A percentile compares a stretch with the other conserved stretches of the same genome.
phyloP scores from a whole-genome alignment of 352 stramenopile species.

The Phytophthora vignae region DNA sequence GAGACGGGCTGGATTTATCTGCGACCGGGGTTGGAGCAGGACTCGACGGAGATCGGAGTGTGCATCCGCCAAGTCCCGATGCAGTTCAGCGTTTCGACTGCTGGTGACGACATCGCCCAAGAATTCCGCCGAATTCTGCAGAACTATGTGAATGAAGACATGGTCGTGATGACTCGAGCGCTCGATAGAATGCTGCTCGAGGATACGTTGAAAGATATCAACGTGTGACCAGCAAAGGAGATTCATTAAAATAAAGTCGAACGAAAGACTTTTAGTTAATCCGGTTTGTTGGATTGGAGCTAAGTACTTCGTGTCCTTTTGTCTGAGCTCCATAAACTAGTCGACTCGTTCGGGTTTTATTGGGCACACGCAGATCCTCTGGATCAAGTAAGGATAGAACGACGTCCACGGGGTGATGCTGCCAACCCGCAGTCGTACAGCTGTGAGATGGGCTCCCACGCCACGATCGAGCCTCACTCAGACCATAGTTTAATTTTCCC shows the following conservation, averaged over 20 bases:
- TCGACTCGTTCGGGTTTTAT: no score
- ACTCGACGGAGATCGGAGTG: slow-evolving; percentile 3
- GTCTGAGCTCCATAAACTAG: no score
- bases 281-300: no score
- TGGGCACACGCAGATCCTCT: no score
- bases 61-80: slow-evolving; percentile 22
- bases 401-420: neutral
- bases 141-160: slow-evolving; percentile 11
- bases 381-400: neutral
- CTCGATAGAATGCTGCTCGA: slow-evolving; percentile 12
- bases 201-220: slow-evolving; percentile 1
- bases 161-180: neutral
- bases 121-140: slow-evolving; percentile 21
- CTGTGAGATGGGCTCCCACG: no score
- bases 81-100: slow-evolving; percentile 13
- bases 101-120: neutral
- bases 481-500: no score
- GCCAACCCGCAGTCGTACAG: no score
- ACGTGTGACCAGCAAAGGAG: neutral
- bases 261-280: neutral
- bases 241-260: neutral
- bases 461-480: no score
- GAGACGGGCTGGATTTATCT: slow-evolving; percentile 54
- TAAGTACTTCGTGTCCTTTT: no score
- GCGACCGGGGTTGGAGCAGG: slow-evolving; percentile 7